Evolutionary conservation across 768 basidiomycete genomes (phyloP).

Genomic region (Hypsizygus marmoreus): DNA sequence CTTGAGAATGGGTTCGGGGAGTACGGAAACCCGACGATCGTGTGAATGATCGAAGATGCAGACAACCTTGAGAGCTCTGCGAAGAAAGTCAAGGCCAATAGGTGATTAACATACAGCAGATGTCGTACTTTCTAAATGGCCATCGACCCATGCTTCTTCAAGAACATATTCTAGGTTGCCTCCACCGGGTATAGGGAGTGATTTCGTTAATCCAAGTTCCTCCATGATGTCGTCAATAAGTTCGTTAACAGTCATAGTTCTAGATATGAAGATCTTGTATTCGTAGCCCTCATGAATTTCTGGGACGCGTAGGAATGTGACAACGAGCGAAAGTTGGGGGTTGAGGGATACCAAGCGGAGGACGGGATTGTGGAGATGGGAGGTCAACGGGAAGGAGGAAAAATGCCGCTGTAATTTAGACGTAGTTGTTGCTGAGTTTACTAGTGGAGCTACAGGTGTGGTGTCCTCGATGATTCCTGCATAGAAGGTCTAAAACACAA

Average conservation of each 20-base stretch:
- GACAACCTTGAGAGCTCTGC: conserved; percentile 49
- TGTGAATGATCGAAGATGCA: conserved; percentile 40
- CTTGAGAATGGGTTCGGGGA: conserved; percentile 43
- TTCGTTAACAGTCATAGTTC: conserved; percentile 54
- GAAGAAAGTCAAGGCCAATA: conserved; percentile 13
- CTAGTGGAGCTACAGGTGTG: conserved; percentile 51
- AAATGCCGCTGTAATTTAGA: conserved; percentile 52
- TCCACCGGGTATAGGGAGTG: conserved; percentile 65
- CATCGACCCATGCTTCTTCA: conserved; percentile 65
- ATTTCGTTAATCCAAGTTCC: conserved; percentile 71
- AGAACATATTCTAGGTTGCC: conserved; percentile 72
- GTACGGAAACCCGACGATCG: conserved; percentile 43
- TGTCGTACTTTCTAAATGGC: conserved; percentile 54
- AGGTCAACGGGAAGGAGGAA: conserved; percentile 69
- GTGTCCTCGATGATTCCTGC: conserved; percentile 53
- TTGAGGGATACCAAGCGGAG: conserved; percentile 76
- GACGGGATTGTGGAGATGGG: conserved; percentile 64
- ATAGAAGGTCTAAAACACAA: not conserved
- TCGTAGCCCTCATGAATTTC: conserved; percentile 75
- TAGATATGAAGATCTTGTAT: conserved; percentile 67
- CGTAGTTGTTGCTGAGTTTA: conserved; percentile 40
- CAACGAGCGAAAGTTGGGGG: conserved; percentile 50
- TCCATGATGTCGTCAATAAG: conserved; percentile 52
- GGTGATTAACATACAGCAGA: not conserved
- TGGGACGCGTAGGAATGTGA: conserved; percentile 68